Conservation (phyloP, 2,329 filamentous ascomycete species). For the Fusarium protoensiforme region DNA sequence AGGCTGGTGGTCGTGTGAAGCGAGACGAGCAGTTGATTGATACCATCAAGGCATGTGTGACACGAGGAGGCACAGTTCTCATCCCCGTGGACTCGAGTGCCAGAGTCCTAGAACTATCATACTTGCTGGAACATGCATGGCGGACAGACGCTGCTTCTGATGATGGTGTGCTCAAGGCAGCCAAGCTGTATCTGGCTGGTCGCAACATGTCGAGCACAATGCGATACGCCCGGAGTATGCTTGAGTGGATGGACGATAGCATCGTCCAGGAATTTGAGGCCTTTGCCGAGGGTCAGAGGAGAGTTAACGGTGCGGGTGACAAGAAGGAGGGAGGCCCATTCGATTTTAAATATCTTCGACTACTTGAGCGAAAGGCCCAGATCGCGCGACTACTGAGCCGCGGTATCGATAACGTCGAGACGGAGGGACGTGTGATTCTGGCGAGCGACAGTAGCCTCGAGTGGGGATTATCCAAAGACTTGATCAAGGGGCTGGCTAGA, state of each 20-base stretch:
- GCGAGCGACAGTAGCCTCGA: constrained; percentile 91
- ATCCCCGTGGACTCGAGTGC: constrained; percentile 96
- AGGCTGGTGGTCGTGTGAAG: constrained; percentile 78
- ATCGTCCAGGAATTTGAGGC: constrained; percentile 93
- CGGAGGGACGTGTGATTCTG: constrained; percentile 79
- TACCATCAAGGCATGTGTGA: constrained; percentile 81
- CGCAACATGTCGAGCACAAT: constrained; percentile 89
- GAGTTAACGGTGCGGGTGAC: constrained; percentile 57
- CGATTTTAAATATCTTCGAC: constrained; percentile 85
- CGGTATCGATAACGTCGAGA: constrained; percentile 52
- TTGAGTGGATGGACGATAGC: constrained; percentile 99
- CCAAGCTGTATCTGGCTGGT: constrained; percentile 83
- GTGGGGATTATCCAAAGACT: constrained; percentile 92
- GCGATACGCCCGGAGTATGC: constrained; percentile 91
- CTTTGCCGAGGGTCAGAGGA: constrained; percentile 64
- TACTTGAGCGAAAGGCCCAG: constrained; percentile 85
- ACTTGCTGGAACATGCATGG: constrained; percentile 94
- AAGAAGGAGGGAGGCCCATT: constrained; percentile 79
- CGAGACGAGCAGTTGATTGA: constrained; percentile 87
- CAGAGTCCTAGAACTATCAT: constrained; percentile 91
- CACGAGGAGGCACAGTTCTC: constrained; percentile 87
- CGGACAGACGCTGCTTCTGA: constrained; percentile 68
- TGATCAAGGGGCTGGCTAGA: constrained; percentile 78
- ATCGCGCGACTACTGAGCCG: constrained; percentile 75
- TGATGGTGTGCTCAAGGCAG: constrained; percentile 62